phyloP scores from a whole-genome alignment of 306 rosid species.

The Glycine tomentella region DNA sequence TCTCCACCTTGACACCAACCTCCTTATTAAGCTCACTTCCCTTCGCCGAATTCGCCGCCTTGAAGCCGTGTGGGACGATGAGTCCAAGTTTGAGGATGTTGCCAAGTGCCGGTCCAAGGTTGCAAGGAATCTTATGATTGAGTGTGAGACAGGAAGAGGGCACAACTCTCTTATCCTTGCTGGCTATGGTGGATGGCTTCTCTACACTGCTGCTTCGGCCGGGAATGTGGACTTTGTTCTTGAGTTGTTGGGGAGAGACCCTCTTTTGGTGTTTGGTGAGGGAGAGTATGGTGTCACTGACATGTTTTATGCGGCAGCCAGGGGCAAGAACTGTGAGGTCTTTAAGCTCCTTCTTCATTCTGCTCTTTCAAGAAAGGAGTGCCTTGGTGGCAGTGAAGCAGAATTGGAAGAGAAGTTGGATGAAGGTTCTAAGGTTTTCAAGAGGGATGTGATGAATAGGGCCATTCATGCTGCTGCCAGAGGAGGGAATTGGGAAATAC shows the following conservation, averaged over 20 bases:
- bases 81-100: constrained; percentile 67
- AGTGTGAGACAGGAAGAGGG: constrained; percentile 62
- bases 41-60: constrained; percentile 95
- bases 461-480: constrained; percentile 93
- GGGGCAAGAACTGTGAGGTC: constrained; percentile 78
- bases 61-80: constrained; percentile 92
- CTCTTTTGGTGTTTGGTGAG: constrained; percentile 85
- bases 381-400: constrained; percentile 44
- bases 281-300: constrained; percentile 97
- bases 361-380: constrained; percentile 59
- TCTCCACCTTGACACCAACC: constrained; percentile 90
- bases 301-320: constrained; percentile 83
- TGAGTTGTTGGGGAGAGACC: constrained; percentile 71
- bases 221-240: constrained; percentile 76
- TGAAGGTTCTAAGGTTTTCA: constrained; percentile 60
- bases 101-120: constrained; percentile 75
- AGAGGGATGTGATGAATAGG: constrained; percentile 80
- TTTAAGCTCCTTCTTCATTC: constrained; percentile 68
- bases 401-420: constrained; percentile 48
- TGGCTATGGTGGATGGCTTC: constrained; percentile 98
- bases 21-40: constrained; percentile 90
- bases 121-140: constrained; percentile 72
- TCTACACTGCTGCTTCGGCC: constrained; percentile 93
- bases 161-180: constrained; percentile 76
- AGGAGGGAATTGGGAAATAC: constrained; percentile 86